A percentile compares a stretch with the other conserved stretches of the same genome.
These are phyloP conservation scores for Mortierella claussenii DNA, from an alignment of 192 early-diverging fungal genomes.

Conservation along the genomic window DNA sequence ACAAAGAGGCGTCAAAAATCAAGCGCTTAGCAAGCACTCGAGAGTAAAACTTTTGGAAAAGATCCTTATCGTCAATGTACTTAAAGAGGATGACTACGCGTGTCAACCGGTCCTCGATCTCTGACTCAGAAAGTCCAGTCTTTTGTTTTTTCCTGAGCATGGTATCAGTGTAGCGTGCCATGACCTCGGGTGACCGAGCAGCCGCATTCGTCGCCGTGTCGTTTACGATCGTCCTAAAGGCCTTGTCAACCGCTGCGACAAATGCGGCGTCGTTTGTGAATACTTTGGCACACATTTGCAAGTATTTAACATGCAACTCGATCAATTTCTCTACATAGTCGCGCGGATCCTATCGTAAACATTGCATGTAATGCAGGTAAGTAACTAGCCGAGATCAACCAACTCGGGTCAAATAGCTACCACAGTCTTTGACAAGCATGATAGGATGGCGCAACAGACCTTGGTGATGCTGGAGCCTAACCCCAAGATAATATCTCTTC, in stretches of 20 bases:
- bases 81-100: constrained; percentile 81
- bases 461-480: constrained; percentile 59
- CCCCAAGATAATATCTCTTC: constrained; percentile 63
- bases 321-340: constrained; percentile 77
- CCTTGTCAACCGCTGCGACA: constrained; percentile 85
- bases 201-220: constrained; percentile 58
- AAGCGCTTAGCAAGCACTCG: constrained; percentile 84
- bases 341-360: constrained; percentile 75
- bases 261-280: constrained; percentile 78
- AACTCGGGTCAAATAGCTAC: too few species aligned
- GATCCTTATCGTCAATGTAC: constrained; percentile 91
- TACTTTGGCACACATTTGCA: constrained; percentile 62
- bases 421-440: background rate
- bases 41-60: constrained; percentile 93
- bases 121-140: constrained; percentile 65
- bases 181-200: constrained; percentile 76
- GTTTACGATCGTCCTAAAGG: constrained; percentile 79
- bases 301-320: constrained; percentile 71
- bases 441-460: constrained; percentile 29
- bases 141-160: constrained; percentile 72
- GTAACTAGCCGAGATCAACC: too few species aligned
- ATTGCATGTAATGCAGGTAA: too few species aligned
- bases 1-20: constrained; percentile 74
- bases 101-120: constrained; percentile 74
- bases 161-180: constrained; percentile 84